Evolutionary conservation across 2,329 filamentous ascomycete species (phyloP), one percentile per base, ranked within the genome.

Genomic region (Penicillium sp.): DNA sequence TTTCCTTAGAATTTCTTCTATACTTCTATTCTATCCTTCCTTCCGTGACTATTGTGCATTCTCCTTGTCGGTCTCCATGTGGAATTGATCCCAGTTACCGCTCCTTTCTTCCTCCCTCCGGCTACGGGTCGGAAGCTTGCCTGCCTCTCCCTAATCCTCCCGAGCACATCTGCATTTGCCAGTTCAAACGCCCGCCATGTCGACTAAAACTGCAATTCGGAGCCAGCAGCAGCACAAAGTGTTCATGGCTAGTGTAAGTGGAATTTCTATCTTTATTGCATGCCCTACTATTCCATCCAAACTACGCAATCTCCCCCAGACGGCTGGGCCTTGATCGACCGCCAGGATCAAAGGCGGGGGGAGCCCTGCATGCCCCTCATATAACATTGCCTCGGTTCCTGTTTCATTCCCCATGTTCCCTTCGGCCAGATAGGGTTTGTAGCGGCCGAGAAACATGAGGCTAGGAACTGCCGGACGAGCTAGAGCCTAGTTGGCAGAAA

Each of bases 231-330:
- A 66, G 46, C 61, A 68, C 55, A 68, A 68, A 50, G 60, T 66
- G 31, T 68, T 67, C 18, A 50, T 68, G 56, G 66, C 66, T 49
- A 68, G 66, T 58, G 66, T 68, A 49, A 68, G 66, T 68, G 16
- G 6, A 47, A 43, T 37, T 43, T 27, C 35, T 53, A 31, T 50
- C 47, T 22, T 33, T 47, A 43, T 35, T 7, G 10, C 5, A 22
- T 50, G 4, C 24, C 19, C 37, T 40, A 31, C 50, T 50, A n/a
- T 46, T 19, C 46, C 37, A 18, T 33, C 24, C 11, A 13, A n/a
- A 52, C 7, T 41, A 3, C 18, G 43, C 54, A 41, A 50, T 39
- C 24, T 37, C 27, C 54, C 55, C 52, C 49, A 43, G 5, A 35
- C 43, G 40, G 22, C n/a, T 49, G 51, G 50, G 50, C 50, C 50